These are phyloP conservation scores for Phytophthora capsici DNA, from an alignment of 352 stramenopile species.

Conservation along the genomic window DNA sequence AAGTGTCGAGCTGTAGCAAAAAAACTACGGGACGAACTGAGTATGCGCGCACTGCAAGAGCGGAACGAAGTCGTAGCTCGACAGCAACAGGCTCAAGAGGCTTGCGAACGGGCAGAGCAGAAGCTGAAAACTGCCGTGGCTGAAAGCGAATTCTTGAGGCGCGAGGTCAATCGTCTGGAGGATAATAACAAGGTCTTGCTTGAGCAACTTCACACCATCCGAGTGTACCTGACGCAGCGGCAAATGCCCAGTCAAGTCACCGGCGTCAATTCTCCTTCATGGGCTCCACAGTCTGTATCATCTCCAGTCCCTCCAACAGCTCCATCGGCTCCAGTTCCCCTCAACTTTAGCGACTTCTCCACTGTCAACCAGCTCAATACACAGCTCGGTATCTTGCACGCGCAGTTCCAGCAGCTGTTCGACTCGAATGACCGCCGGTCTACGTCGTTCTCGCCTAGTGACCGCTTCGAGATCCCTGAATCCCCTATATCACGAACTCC, in stretches of 20 bases:
- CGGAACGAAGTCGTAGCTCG: conserved; percentile 42
- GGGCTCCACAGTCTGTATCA: conserved; percentile 5
- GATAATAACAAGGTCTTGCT: conserved; percentile 70
- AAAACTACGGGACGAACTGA: conserved; percentile 41
- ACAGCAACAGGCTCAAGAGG: conserved; percentile 34
- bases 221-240: conserved; percentile 63
- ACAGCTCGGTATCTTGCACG: conserved; percentile 57
- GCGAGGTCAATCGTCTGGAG: conserved; percentile 57
- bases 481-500: conserved; percentile 28
- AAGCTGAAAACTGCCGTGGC: conserved; percentile 48
- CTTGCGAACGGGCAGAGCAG: conserved; percentile 42
- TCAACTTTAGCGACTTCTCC: conserved; percentile 41
- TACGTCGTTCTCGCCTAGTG: conserved; percentile 36
- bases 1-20: conserved; percentile 47
- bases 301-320: not conserved
- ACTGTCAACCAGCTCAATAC: conserved; percentile 54
- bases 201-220: conserved; percentile 65
- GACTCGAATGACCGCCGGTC: conserved; percentile 37
- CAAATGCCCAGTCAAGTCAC: conserved; percentile 30
- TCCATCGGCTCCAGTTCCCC: conserved; percentile 1
- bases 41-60: conserved; percentile 38
- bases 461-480: conserved; percentile 47
- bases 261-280: conserved; percentile 5
- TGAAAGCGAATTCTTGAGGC: conserved; percentile 58
- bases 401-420: conserved; percentile 70